phyloP scores from a whole-genome alignment of 1,284 basidiomycete species.

The Papiliotrema terrestris region DNA sequence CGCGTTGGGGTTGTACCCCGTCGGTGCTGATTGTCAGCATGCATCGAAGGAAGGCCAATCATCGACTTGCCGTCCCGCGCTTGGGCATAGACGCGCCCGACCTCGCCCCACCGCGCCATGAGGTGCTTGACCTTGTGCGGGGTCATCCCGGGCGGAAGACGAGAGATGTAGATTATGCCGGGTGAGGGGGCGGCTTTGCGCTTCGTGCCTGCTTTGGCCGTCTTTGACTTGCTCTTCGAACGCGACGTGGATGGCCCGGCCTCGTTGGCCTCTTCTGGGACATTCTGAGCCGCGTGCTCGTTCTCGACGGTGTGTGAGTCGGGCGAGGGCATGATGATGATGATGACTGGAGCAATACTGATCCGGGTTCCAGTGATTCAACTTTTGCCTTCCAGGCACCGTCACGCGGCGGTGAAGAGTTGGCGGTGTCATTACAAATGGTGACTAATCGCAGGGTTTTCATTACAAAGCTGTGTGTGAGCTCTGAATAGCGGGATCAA shows the following conservation, averaged over 20 bases:
- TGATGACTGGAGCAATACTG: not conserved
- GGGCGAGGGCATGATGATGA: not conserved
- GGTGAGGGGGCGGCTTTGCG: slow-evolving; percentile 44
- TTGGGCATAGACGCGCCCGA: slow-evolving; percentile 82
- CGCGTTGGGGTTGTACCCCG: slow-evolving; percentile 34
- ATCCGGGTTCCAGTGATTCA: too few species aligned
- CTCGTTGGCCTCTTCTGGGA: too few species aligned
- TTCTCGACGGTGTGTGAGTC: not conserved
- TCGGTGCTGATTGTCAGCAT: slow-evolving; percentile 25
- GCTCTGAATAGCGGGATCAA: slow-evolving; percentile 4
- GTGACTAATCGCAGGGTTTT: too few species aligned
- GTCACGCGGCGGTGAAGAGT: too few species aligned
- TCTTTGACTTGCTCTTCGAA: not conserved
- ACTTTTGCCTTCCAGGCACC: not conserved
- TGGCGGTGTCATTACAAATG: too few species aligned
- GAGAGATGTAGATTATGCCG: slow-evolving; percentile 90
- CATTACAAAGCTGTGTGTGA: too few species aligned
- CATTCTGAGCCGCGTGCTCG: too few species aligned
- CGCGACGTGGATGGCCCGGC: slow-evolving; percentile 7
- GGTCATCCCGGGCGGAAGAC: slow-evolving; percentile 98
- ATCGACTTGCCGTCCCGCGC: slow-evolving; percentile 62
- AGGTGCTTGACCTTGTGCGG: slow-evolving; percentile 93
- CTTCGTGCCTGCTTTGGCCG: slow-evolving; percentile 12
- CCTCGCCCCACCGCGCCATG: slow-evolving; percentile 76
- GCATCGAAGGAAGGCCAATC: not conserved